Evolutionary conservation across 495 filamentous ascomycete species (phyloP), one percentile per base, ranked within the genome.

Genomic region (Penicillium silybi): DNA sequence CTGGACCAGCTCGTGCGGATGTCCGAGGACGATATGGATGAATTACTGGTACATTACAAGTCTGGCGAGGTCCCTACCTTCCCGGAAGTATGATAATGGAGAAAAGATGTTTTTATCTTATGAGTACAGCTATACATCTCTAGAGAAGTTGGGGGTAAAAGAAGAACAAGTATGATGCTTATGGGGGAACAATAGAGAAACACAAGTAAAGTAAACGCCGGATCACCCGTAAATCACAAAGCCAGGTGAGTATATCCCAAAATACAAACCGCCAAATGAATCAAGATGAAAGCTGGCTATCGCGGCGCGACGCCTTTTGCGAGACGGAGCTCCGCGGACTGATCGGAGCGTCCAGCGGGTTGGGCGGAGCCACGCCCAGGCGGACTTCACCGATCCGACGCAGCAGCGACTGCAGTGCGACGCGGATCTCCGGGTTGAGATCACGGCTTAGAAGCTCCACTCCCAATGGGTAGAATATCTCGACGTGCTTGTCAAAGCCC

Each of bases 371-470:
- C 50, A 93, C 79, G 0, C 88, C 89, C 45, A 96, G 69, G 46
- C 81, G 83, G 11, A 87, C 83, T 70, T 97, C 92, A 41, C 92
- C 92, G 3, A 97, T 85, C 37, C 90, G 75, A 46, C 85, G 79
- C 50, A 96, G 70, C 11, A 97, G 72, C 1, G 76, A 80, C 56
- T 95, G 83, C 53, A 98, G 66, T 1, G 89, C 86, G 19, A 84
- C 63, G 53, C 92, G 77, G 38, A 97, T 75, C 54, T 97, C 93
- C 6, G 75, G 58, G 15, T 85, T 88, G 47, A 95, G 75, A 40
- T 97, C 93, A 39, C 89, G 85, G 45, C 79, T 78, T 40, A 98
- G 70, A n/a, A 97, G 64, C 44, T 95, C 92, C 1, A 97, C 81
- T 17, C 79, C 80, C 6, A 97, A 72, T 2, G 93, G 89, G 60